Evolutionary conservation across 148 eudicot species (phyloP).

Genomic region (Oxyria digyna): DNA sequence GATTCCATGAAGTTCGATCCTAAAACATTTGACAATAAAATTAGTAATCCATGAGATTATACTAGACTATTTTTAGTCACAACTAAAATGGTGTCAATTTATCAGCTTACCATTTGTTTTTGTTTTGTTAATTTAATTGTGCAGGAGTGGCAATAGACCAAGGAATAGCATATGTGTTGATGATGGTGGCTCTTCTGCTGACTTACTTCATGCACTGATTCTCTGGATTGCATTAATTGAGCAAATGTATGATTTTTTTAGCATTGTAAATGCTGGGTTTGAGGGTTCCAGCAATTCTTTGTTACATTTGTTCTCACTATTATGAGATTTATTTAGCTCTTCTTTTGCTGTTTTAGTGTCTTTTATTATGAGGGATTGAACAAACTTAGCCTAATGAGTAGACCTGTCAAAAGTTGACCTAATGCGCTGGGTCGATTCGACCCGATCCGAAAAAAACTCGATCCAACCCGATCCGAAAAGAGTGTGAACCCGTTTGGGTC

Average conservation of each 20-base stretch:
- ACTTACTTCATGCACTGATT: slow-evolving; percentile 16
- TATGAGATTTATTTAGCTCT: not conserved
- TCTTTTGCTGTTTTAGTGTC: too few relatives aligned
- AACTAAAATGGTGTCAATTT: too few relatives aligned
- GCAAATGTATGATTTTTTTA: not conserved
- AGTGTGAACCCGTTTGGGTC: too few relatives aligned
- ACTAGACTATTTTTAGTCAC: too few relatives aligned
- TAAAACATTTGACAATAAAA: too few relatives aligned
- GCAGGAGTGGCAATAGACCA: slow-evolving; percentile 19
- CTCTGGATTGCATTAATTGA: not conserved
- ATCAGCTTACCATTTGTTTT: too few relatives aligned
- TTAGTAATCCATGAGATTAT: too few relatives aligned
- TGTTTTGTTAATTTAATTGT: not conserved
- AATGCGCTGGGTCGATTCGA: too few relatives aligned
- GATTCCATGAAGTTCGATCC: too few relatives aligned
- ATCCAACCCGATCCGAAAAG: too few relatives aligned
- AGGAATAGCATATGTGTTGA: slow-evolving; percentile 19
- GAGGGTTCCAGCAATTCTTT: slow-evolving; percentile 1
- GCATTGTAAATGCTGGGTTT: slow-evolving; percentile 5
- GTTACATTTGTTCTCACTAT: not conserved
- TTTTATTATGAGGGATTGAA: not conserved
- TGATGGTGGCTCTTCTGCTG: slow-evolving; percentile 19
- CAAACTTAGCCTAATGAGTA: not conserved
- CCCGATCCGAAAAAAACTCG: too few relatives aligned
- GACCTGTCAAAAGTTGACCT: not conserved